A percentile compares a stretch with the other conserved stretches of the same genome.
Conservation (phyloP, 192 early-diverging fungal species). For the Dispira parvispora region DNA sequence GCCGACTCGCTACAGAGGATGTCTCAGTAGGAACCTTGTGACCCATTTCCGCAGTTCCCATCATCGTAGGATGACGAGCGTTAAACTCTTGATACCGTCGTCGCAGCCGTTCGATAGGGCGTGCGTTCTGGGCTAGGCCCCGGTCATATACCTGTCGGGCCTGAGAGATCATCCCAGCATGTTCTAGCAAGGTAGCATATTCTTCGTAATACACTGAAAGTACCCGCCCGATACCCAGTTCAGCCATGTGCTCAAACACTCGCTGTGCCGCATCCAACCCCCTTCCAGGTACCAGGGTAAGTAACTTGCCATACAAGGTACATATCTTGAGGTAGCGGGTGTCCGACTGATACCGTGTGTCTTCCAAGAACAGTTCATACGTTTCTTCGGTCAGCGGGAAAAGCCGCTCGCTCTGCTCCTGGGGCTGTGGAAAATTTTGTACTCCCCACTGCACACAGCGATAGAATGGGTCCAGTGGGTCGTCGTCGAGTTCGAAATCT, state of each 20-base stretch:
- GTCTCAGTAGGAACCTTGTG: too few species aligned
- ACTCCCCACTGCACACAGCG: slow-evolving; percentile 44
- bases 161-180: slow-evolving; percentile 16
- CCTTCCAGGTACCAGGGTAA: slow-evolving; percentile 22
- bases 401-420: neutral
- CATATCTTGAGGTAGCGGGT: slow-evolving; percentile 41
- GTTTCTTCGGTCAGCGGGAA: slow-evolving; percentile 29
- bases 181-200: slow-evolving; percentile 47
- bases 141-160: neutral
- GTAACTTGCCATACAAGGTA: slow-evolving; percentile 32
- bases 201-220: slow-evolving; percentile 56
- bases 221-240: slow-evolving; percentile 52
- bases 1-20: too few species aligned
- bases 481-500: slow-evolving; percentile 21
- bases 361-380: slow-evolving; percentile 26
- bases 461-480: slow-evolving; percentile 41
- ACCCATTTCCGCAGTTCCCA: neutral
- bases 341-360: slow-evolving; percentile 39
- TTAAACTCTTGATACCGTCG: slow-evolving; percentile 2
- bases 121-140: neutral
- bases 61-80: neutral
- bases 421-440: slow-evolving; percentile 24
- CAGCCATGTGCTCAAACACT: slow-evolving; percentile 55
- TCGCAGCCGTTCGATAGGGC: slow-evolving; percentile 2
- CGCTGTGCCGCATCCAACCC: neutral